Evolutionary conservation across 495 filamentous ascomycete species (phyloP), one percentile per base, ranked within the genome.

Genomic region (Xylaria sp.): DNA sequence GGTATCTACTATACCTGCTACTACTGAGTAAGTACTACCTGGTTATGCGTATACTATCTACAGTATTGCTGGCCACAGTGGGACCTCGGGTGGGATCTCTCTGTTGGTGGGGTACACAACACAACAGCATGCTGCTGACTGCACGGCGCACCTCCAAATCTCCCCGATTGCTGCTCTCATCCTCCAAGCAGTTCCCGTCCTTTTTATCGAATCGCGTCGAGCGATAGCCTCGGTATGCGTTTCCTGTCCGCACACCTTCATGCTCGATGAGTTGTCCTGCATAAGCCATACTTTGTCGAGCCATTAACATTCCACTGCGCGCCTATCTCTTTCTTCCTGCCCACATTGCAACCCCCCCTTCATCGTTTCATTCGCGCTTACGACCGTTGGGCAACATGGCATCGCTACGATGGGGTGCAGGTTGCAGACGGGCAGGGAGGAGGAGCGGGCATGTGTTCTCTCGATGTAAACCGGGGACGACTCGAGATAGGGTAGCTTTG

Each of bases 191-290:
- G 29, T 58, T 21, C 62, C 40, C 46, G 14, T 61, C 29, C 52
- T 64, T 7, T 29, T 52, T 40, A 26, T 59, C 53, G 48, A 58
- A 29, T 67, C 41, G 44, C 17, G 14, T 76, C 69, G 52, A 35
- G 40, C 48, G 71, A 75, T 75, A 64, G 75, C 70, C 75, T 77
- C 76, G 75, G 63, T 53, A 61, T 69, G 43, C 26, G 67, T 50
- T 67, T 72, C 69, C 44, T 21, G 21, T 43, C 31, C 62, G 64
- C 62, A 72, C 65, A 55, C 62, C 70, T 58, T 70, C 69, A 68
- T 75, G 67, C 71, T 72, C 68, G 75, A 77, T 78, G 76, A 78
- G 74, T 78, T 78, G 76, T 78, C 75, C 71, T 74, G 76, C 76
- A 78, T 78, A 64, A 68, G 35, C 53, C 67, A 63, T 72, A 65